Percentiles rank a stretch among this genome's conserved stretches.
Conservation (phyloP, 257 asterid genomes). For the Forsythia viridissima region DNA sequence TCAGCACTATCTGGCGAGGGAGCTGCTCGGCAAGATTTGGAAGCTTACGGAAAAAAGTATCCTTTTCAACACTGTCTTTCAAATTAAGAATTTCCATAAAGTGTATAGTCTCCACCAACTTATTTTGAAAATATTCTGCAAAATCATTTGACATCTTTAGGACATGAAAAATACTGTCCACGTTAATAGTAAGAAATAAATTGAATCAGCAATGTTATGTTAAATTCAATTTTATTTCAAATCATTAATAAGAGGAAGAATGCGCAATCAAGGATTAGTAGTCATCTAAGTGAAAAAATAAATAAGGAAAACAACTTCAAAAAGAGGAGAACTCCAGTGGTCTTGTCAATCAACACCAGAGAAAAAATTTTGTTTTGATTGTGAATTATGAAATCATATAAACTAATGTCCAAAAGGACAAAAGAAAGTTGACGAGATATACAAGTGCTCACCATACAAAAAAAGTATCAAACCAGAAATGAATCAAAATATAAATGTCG, state of each 20-base stretch:
- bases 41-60: constrained; percentile 92
- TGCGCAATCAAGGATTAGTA: constrained; percentile 1
- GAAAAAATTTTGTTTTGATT: background rate
- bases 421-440: constrained; percentile 10
- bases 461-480: background rate
- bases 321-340: background rate
- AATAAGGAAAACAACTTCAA: background rate
- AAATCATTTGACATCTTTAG: constrained; percentile 33
- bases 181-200: background rate
- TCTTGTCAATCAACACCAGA: background rate
- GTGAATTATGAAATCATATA: background rate
- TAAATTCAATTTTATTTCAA: background rate
- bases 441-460: background rate
- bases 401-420: background rate
- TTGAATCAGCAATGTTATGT: constrained; percentile 9
- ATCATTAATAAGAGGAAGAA: background rate
- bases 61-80: constrained; percentile 98
- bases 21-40: constrained; percentile 96
- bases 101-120: constrained; percentile 94
- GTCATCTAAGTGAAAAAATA: background rate
- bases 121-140: constrained; percentile 96
- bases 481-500: constrained; percentile 5
- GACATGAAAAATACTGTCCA: constrained; percentile 15
- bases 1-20: constrained; percentile 92
- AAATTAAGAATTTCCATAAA: constrained; percentile 97